Conservation (phyloP, 306 rosid genomes). For the Rosa multiflora region DNA sequence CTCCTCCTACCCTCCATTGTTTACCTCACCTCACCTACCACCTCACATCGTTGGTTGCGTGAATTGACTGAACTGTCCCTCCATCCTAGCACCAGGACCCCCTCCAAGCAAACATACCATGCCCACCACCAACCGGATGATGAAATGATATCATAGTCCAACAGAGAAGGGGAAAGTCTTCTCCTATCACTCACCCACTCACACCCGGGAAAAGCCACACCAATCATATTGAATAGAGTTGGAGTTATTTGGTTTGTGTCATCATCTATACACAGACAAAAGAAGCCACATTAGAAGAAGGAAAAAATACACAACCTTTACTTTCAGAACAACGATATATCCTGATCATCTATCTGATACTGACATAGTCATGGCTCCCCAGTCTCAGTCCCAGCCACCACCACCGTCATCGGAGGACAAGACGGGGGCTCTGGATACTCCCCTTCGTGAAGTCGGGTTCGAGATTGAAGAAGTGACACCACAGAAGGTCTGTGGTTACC, state of each 20-base stretch:
- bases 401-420: constrained; percentile 17
- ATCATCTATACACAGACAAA: background rate
- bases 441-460: constrained; percentile 66
- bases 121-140: background rate
- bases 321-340: background rate
- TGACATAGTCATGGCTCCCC: background rate
- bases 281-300: background rate
- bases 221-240: background rate
- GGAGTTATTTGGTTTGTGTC: background rate
- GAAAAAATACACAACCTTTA: background rate
- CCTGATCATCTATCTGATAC: background rate
- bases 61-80: background rate
- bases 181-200: background rate
- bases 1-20: background rate
- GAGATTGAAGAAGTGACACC: constrained; percentile 52
- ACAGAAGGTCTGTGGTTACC: constrained; percentile 59
- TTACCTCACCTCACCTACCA: background rate
- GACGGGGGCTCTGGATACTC: constrained; percentile 47
- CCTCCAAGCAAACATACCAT: background rate
- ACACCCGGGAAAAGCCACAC: background rate
- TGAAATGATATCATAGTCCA: too few species aligned
- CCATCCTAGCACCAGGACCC: background rate
- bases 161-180: background rate
- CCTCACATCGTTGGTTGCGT: background rate
- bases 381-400: background rate